Conservation (phyloP, 768 basidiomycete genomes). For the Pilatotrama ljubarskyi region DNA sequence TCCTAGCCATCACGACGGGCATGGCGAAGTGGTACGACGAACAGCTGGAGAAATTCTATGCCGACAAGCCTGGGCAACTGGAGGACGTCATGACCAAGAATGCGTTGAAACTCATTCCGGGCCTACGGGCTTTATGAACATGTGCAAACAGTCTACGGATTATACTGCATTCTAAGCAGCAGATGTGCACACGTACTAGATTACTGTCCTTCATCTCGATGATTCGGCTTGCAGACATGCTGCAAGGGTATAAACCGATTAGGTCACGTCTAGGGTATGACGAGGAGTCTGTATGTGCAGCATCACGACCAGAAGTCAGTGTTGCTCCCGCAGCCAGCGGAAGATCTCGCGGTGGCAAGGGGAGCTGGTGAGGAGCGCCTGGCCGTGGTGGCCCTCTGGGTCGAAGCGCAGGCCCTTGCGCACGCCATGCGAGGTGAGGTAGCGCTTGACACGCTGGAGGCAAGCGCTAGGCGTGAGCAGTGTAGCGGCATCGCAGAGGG, state of each 20-base stretch:
- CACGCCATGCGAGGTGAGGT: constrained; percentile 75
- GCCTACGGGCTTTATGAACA: background rate
- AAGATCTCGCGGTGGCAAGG: constrained; percentile 58
- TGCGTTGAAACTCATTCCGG: constrained; percentile 9
- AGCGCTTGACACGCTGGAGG: constrained; percentile 65
- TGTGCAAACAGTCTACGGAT: background rate
- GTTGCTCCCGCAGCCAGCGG: constrained; percentile 52
- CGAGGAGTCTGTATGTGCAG: background rate
- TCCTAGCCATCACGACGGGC: constrained; percentile 52
- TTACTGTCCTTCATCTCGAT: too few relatives aligned
- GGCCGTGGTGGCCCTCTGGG: constrained; percentile 61
- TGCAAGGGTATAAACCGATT: constrained; percentile 7
- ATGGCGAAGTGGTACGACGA: constrained; percentile 65
- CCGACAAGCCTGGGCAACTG: constrained; percentile 27
- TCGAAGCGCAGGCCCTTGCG: constrained; percentile 66
- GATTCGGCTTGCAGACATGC: background rate
- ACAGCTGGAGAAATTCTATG: constrained; percentile 53
- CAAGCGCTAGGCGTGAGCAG: background rate
- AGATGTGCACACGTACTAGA: too few relatives aligned
- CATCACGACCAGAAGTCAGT: background rate
- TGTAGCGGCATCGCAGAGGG: background rate
- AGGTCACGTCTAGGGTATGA: background rate
- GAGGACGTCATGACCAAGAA: constrained; percentile 4
- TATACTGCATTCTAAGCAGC: background rate
- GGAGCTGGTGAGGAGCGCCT: constrained; percentile 54